Base-by-base conservation (phyloP, 495 filamentous ascomycete species). In the Coniosporium apollinis region DNA sequence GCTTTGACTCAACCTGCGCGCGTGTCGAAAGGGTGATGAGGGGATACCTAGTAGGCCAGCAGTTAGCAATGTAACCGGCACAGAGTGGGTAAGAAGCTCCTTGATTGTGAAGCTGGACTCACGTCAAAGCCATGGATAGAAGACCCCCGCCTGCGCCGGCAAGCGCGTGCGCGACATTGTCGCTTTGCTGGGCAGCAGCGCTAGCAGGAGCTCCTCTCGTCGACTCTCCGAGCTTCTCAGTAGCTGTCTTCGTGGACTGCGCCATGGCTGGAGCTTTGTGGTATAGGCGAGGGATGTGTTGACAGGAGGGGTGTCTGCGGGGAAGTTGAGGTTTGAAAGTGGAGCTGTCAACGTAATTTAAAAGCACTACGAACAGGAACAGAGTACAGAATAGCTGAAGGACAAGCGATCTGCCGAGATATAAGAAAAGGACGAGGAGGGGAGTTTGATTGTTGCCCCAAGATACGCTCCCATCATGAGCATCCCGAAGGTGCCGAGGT, bases 1-100 rank as follows among this genome's bases (percentile, higher is more conserved):
- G 81, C 58, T 83, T 86, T 22, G 87, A 94, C 56, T 99, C 89
- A 52, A 99, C 85, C 58, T 99, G 89, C 21, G 91, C 89, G 52
- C 89, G 78, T 16, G 89, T 99, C 10, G 89, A 99, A 36, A 99
- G 78, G 7, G 89, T 99, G 45, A 99, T 89, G 37, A 99, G 72
- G 11, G 89, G 89, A 54, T 97, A 96, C 36, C 82, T 87, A 42
- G 19, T 33, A 34, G 39, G n/a, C 11, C 38, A 20, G 36, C n/a
- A 2, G 30, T 47, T 34, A 43, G 38, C 48, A 36, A 41, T 30
- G 38, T 47, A 35, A 54, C 40, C 36, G 29, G 31, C 22, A 28
- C 2, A 22, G 19, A 21, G n/a, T 21, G 29, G 24, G 20, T 28
- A 19, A 30, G n/a, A n/a, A n/a, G n/a, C n/a, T n/a, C n/a, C n/a